phyloP scores from a whole-genome alignment of 495 filamentous ascomycete species.

The Viridothelium virens region DNA sequence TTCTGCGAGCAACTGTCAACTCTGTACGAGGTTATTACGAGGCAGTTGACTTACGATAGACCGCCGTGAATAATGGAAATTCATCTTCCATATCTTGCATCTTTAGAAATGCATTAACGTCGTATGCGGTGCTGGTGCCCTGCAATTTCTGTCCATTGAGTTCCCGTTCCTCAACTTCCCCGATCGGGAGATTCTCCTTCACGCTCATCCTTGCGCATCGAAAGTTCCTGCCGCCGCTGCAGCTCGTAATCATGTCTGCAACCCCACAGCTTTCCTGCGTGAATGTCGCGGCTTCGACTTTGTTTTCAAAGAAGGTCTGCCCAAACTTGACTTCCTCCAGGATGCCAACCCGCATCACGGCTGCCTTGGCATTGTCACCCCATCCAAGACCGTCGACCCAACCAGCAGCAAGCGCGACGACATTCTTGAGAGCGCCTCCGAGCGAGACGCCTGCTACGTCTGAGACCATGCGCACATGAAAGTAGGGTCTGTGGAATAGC shows the following conservation, averaged over 20 bases:
- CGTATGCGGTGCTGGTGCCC: conserved; percentile 81
- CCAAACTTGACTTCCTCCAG: conserved; percentile 94
- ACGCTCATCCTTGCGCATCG: conserved; percentile 85
- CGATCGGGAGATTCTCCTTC: conserved; percentile 67
- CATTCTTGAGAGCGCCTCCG: conserved; percentile 93
- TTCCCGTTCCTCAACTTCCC: conserved; percentile 79
- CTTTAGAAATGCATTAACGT: conserved; percentile 84
- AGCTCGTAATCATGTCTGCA: conserved; percentile 92
- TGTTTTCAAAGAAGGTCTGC: conserved; percentile 78
- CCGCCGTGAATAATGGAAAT: conserved; percentile 86
- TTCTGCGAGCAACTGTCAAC: conserved; percentile 18
- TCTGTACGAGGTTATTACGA: neutral
- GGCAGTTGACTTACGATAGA: conserved; percentile 50
- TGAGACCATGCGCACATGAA: conserved; percentile 84
- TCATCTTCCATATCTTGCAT: conserved; percentile 65
- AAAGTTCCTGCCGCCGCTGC: conserved; percentile 85
- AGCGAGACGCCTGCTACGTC: conserved; percentile 96
- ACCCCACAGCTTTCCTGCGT: conserved; percentile 95
- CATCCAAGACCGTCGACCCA: conserved; percentile 94
- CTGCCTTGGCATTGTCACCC: conserved; percentile 97
- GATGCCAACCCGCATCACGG: conserved; percentile 90
- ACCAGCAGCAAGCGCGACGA: conserved; percentile 88
- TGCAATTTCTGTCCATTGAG: conserved; percentile 97
- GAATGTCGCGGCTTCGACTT: conserved; percentile 73
- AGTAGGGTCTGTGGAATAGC: conserved; percentile 95